phyloP scores from a whole-genome alignment of 1,139 yeast species.

The Hemisphaericaspora lyxosophila region DNA sequence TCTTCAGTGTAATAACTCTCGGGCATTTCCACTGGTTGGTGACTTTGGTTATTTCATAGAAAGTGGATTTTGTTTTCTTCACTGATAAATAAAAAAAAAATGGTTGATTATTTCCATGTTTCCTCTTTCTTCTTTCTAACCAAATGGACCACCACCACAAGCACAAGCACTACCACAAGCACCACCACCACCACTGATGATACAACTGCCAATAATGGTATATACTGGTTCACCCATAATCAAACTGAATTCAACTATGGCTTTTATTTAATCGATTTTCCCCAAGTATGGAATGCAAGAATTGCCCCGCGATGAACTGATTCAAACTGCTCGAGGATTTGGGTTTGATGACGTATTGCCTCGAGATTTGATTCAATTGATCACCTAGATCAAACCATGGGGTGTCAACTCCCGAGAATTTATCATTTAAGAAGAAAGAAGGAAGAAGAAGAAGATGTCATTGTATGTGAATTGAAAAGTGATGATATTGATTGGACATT shows the following conservation, averaged over 20 bases:
- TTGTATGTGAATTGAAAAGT: conserved; percentile 5
- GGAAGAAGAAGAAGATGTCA: neutral
- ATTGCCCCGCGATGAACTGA: conserved; percentile 16
- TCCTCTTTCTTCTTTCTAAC: conserved; percentile 12
- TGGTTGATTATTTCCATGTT: neutral
- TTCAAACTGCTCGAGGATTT: conserved; percentile 18
- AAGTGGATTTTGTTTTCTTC: no score
- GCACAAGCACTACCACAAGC: conserved; percentile 2
- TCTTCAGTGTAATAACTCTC: no score
- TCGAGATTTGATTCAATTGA: conserved; percentile 12
- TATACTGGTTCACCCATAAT: conserved; percentile 16
- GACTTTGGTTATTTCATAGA: no score
- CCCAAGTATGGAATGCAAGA: conserved; percentile 29
- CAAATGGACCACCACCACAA: conserved; percentile 9
- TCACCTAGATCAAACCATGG: conserved; percentile 4
- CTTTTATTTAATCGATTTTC: conserved; percentile 29
- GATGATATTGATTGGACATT: conserved; percentile 25
- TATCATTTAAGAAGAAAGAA: conserved; percentile 1
- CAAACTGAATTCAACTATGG: conserved; percentile 16
- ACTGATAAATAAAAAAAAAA: neutral
- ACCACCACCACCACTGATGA: neutral
- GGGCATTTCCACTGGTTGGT: no score
- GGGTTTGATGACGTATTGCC: conserved; percentile 28
- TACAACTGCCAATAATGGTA: conserved; percentile 5
- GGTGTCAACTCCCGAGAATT: conserved; percentile 1